These are phyloP conservation scores for Calonectria montana DNA, from an alignment of 2,329 filamentous ascomycete species.

Conservation along the genomic window DNA sequence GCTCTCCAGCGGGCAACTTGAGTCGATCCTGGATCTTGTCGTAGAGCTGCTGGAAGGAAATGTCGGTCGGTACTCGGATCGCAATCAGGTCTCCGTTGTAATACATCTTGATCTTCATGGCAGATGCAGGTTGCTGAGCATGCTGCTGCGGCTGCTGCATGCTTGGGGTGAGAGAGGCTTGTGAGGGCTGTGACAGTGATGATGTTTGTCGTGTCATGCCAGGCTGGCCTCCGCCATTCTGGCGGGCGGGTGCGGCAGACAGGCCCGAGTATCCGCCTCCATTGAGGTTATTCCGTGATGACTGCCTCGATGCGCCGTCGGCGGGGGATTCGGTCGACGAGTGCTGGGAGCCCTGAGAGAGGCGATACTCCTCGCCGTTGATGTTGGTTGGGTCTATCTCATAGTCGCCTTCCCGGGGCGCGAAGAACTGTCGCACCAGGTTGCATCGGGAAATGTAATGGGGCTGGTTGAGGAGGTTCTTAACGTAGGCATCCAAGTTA, in stretches of 20 bases:
- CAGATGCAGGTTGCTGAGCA: slow-evolving; percentile 54
- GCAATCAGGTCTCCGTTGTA: slow-evolving; percentile 93
- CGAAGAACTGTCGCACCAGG: slow-evolving; percentile 91
- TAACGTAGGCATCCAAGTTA: slow-evolving; percentile 95
- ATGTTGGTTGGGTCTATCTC: slow-evolving; percentile 83
- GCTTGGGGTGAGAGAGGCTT: slow-evolving; percentile 61
- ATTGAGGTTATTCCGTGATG: slow-evolving; percentile 73
- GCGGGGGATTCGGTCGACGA: slow-evolving; percentile 73
- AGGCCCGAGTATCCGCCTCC: slow-evolving; percentile 65
- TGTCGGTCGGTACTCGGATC: slow-evolving; percentile 86
- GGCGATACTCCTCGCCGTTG: slow-evolving; percentile 80
- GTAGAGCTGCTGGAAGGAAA: slow-evolving; percentile 80
- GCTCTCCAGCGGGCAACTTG: slow-evolving; percentile 76
- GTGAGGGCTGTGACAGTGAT: slow-evolving; percentile 53
- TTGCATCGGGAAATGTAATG: slow-evolving; percentile 85
- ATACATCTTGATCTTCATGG: slow-evolving; percentile 94
- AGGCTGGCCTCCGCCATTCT: slow-evolving; percentile 43
- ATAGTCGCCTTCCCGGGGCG: slow-evolving; percentile 89
- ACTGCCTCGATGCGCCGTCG: slow-evolving; percentile 71
- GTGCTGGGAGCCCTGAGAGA: slow-evolving; percentile 76
- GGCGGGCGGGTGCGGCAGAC: slow-evolving; percentile 59
- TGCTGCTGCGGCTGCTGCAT: slow-evolving; percentile 52
- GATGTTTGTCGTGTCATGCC: slow-evolving; percentile 40
- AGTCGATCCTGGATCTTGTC: slow-evolving; percentile 88
- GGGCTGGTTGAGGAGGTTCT: slow-evolving; percentile 86